A percentile compares a stretch with the other conserved stretches of the same genome.
Conservation (phyloP, 441 rosid species). For the Geranium incanum region DNA sequence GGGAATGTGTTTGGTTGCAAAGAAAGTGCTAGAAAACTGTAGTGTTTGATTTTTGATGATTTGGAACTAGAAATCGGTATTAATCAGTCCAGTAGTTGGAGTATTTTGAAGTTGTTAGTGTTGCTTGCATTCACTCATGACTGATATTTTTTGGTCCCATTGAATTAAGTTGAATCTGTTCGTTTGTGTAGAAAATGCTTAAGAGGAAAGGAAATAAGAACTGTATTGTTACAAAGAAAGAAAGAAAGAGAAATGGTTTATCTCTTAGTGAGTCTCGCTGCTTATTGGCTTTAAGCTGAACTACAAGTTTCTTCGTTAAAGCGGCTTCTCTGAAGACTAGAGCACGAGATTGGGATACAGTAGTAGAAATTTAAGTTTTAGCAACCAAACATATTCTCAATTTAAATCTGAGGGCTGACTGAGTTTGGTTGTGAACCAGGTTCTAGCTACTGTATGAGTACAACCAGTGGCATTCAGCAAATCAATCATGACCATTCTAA, state of each 20-base stretch:
- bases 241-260: not conserved
- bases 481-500: constrained; percentile 15
- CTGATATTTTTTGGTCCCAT: not conserved
- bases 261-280: not conserved
- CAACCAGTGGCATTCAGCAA: not conserved
- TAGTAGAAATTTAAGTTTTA: not conserved
- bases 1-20: not conserved
- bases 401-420: too few relatives aligned
- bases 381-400: too few relatives aligned
- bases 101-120: not conserved
- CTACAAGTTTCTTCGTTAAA: not conserved
- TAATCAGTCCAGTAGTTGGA: too few relatives aligned
- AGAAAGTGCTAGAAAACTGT: not conserved
- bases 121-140: not conserved
- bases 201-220: not conserved
- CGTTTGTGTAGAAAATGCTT: not conserved
- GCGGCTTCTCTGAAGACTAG: not conserved
- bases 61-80: too few relatives aligned
- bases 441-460: too few relatives aligned
- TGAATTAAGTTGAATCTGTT: not conserved
- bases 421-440: too few relatives aligned
- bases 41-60: not conserved
- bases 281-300: not conserved
- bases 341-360: not conserved
- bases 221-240: not conserved